Conservation (phyloP, 2,329 filamentous ascomycete species). For the Pseudogymnoascus sp. region DNA sequence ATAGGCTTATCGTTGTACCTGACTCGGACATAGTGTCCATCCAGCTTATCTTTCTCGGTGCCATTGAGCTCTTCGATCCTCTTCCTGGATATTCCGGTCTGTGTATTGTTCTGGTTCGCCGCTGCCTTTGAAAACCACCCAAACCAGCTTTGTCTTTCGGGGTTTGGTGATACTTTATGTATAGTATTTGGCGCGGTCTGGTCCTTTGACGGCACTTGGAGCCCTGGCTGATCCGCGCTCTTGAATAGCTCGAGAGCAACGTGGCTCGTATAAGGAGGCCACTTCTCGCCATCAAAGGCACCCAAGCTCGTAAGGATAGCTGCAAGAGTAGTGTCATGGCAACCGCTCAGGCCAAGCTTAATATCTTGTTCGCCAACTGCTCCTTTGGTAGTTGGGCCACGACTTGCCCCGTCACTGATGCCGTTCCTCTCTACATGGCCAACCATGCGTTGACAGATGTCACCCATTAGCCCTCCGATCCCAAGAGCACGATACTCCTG, state of each 20-base stretch:
- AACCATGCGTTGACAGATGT: constrained; percentile 71
- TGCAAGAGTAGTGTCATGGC: constrained; percentile 89
- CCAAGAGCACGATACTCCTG: constrained; percentile 82
- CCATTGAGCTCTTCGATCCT: constrained; percentile 46
- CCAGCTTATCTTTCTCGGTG: constrained; percentile 50
- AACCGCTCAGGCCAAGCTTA: constrained; percentile 73
- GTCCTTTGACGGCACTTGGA: constrained; percentile 21
- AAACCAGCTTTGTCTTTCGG: constrained; percentile 19
- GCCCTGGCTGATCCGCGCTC: constrained; percentile 31
- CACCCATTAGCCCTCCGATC: constrained; percentile 76
- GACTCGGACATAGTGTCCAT: constrained; percentile 79
- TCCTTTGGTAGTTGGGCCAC: constrained; percentile 32
- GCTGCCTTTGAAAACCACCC: constrained; percentile 18
- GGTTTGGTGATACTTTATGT: background rate
- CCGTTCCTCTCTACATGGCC: constrained; percentile 51
- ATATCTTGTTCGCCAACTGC: constrained; percentile 44
- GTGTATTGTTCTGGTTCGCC: constrained; percentile 14
- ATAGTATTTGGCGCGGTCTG: background rate
- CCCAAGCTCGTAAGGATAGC: constrained; percentile 70
- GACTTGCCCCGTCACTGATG: constrained; percentile 34
- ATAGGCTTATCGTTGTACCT: constrained; percentile 85
- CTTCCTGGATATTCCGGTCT: constrained; percentile 51
- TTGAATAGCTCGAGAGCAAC: constrained; percentile 86
- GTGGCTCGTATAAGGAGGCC: constrained; percentile 92
- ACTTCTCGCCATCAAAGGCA: constrained; percentile 61